Base-by-base conservation (phyloP, 768 basidiomycete species). In the Macrolepiota albuminosa region DNA sequence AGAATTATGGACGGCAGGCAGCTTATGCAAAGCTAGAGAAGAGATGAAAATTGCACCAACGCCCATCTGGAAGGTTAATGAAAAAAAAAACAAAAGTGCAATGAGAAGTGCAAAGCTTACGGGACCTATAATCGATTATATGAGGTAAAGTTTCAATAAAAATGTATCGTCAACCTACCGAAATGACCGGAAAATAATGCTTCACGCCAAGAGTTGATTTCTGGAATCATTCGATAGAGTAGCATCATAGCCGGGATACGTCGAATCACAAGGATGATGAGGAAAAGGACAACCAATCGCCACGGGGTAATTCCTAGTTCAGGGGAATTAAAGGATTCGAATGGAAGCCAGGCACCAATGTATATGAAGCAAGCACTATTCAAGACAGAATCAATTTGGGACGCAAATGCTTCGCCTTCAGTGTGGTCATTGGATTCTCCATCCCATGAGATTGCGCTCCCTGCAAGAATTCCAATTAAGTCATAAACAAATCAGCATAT, bases 111-210 rank as follows among this genome's bases (percentile, higher is more conserved):
- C 24, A 0, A 58, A 21, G 73, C 83, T 66, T 62, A 84, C 85
- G 55, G 85, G 84, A 47, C 84, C 85, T 84, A 56, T 59, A 29
- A 26, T 55, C 43, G 48, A 39, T 21, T n/a, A 43, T 10, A 43
- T 18, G 58, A 53, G 31, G 49, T 31, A 18, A 37, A 36, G 56
- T 54, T 16, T 8, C 50, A 24, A n/a, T 21, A 8, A 10, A 21
- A 46, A 4, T 21, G 45, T 18, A 2, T 54, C 36, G 0, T 26
- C 24, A 34, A 69, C 73, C 14, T 66, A 84, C 88, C 95, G 69
- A 96, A 98, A 76, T 97, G 95, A 3, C 96, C 96, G 5, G 83
- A 85, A 70, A 98, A 97, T 4, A 94, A 63, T 0, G 96, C 95
- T 73, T 98, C 93, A 48, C 83, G 79, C 86, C 93, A 91, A 24